Percentiles rank a stretch among this genome's conserved stretches.
Conservation (phyloP, 257 asterid genomes). For the Solanum chiquidenum region DNA sequence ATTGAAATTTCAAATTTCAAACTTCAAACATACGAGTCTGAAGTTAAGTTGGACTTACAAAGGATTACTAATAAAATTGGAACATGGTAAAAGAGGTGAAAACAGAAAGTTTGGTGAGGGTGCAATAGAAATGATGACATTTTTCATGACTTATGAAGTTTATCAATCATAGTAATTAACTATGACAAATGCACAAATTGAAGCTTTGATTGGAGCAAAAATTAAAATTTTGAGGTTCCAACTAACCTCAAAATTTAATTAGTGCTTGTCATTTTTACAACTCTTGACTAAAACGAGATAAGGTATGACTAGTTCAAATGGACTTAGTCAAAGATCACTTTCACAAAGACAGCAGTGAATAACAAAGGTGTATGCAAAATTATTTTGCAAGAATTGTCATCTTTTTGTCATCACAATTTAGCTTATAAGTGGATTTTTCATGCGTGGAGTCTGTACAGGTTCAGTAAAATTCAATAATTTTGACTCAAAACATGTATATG, state of each 20-base stretch:
- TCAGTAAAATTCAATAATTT: too few species aligned
- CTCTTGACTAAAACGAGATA: not conserved
- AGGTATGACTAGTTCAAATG: not conserved
- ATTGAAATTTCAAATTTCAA: not conserved
- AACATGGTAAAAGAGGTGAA: not conserved
- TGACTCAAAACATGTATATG: too few species aligned
- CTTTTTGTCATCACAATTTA: not conserved
- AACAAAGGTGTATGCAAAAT: not conserved
- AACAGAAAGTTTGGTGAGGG: not conserved
- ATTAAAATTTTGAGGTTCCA: not conserved
- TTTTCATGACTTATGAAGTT: not conserved
- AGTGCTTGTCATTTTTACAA: not conserved
- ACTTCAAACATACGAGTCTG: not conserved
- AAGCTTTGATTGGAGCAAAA: not conserved
- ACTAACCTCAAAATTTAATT: not conserved
- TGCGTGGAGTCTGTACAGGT: accelerated
- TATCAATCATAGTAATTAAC: not conserved
- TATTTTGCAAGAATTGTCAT: not conserved
- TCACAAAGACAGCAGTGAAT: not conserved
- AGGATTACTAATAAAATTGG: not conserved
- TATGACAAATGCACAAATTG: not conserved
- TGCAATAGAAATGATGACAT: not conserved
- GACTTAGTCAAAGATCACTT: not conserved
- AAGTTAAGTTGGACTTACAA: not conserved
- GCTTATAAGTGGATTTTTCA: too few species aligned